These are phyloP conservation scores for Fennellomyces sp. DNA, from an alignment of 371 early-diverging fungal species.

Conservation along the genomic window DNA sequence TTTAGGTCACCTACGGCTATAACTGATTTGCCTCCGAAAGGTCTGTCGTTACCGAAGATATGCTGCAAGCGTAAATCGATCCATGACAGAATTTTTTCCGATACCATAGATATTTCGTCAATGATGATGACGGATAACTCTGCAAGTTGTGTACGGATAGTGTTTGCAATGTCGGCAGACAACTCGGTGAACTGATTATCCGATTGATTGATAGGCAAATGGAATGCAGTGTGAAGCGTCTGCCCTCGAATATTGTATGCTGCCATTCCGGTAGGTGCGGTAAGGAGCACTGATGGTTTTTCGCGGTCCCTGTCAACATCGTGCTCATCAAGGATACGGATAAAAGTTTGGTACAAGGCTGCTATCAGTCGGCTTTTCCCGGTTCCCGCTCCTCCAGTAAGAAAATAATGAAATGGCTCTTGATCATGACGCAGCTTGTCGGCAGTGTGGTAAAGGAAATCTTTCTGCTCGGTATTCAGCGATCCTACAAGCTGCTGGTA, in stretches of 20 bases:
- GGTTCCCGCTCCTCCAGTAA: slow-evolving; percentile 11
- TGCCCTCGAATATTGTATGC: slow-evolving; percentile 7
- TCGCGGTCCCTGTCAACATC: not conserved
- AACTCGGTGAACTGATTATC: not conserved
- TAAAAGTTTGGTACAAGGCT: slow-evolving; percentile 6
- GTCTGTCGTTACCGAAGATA: not conserved
- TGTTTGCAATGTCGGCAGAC: not conserved
- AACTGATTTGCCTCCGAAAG: not conserved
- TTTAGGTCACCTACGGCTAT: slow-evolving; percentile 9
- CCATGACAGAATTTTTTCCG: not conserved
- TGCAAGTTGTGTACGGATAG: not conserved
- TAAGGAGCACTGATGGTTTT: slow-evolving; percentile 7
- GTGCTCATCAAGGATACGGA: not conserved
- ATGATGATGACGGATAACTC: not conserved
- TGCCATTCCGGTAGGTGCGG: slow-evolving; percentile 10
- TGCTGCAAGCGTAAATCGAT: not conserved
- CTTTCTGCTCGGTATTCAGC: not conserved
- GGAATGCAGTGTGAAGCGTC: not conserved
- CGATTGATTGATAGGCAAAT: slow-evolving; percentile 1
- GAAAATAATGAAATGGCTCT: not conserved
- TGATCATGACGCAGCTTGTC: not conserved
- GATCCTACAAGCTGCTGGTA: not conserved
- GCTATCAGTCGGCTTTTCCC: slow-evolving; percentile 6
- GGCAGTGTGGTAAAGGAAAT: not conserved
- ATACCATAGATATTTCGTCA: not conserved